Evolutionary conservation across 495 filamentous ascomycete species (phyloP).

Genomic region (Aspergillus carlsbadensis): DNA sequence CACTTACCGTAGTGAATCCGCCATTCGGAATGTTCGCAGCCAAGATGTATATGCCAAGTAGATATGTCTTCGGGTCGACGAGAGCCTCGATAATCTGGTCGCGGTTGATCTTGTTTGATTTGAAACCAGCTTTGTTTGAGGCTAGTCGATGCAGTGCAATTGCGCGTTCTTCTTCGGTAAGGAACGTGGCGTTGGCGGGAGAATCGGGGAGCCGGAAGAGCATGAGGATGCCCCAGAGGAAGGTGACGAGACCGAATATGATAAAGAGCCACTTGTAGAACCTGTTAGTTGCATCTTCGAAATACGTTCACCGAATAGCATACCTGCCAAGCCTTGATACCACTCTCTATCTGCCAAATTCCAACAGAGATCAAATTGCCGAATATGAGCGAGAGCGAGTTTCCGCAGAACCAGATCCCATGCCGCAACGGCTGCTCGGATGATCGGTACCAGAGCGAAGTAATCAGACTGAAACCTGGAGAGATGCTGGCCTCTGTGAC

Average conservation of each 20-base stretch:
- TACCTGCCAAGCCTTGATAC: no score
- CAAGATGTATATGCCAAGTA: constrained; percentile 16
- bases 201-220: constrained; percentile 7
- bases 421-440: constrained; percentile 52
- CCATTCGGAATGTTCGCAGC: constrained; percentile 25
- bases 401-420: constrained; percentile 48
- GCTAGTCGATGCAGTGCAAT: constrained; percentile 25
- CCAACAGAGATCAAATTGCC: constrained; percentile 25
- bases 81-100: constrained; percentile 48
- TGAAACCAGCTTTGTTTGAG: constrained; percentile 33
- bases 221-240: constrained; percentile 10
- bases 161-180: constrained; percentile 27
- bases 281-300: no score
- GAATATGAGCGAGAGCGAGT: constrained; percentile 23
- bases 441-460: constrained; percentile 43
- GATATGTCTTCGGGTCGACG: constrained; percentile 36
- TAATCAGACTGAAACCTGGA: constrained; percentile 24
- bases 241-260: constrained; percentile 15
- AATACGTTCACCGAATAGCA: no score
- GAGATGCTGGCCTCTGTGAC: constrained; percentile 47
- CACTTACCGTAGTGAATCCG: neutral
- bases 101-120: constrained; percentile 51
- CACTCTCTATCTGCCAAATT: constrained; percentile 20
- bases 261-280: constrained; percentile 7
- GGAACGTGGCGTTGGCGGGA: constrained; percentile 22